Base-by-base conservation (phyloP, 2,329 filamentous ascomycete genomes). In the Chaetomiaceae sp. region DNA sequence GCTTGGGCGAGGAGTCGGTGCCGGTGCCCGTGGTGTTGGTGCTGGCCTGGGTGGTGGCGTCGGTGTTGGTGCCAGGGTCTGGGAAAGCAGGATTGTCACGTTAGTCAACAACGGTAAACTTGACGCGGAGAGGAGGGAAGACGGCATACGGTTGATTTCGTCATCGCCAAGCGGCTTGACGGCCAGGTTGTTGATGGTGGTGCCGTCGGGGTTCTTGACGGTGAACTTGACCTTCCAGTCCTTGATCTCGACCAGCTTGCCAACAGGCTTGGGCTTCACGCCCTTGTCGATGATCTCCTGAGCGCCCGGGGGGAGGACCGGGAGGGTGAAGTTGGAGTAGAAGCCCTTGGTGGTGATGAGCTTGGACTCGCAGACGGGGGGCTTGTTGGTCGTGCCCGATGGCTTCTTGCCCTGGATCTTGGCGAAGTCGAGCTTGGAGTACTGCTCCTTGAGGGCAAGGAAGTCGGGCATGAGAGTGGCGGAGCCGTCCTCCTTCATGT, bases 241-340 rank as follows among this genome's bases (percentile, higher is more conserved):
- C 16, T 69, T 74, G 44, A 89, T 77, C 2, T 71, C 60, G 21
- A 86, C 77, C 47, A 96, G 69, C 70, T 85, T 81, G 60, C 85
- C 86, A 13, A 66, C 70, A 34, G 83, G 82, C 50, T 82, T 78
- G 56, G 79, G 79, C 43, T 69, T 72, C 54, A 95, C 79, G 55
- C 92, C 91, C 43, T 86, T 81, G 58, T 87, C 75, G 65, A 96
- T 92, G 62, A 96, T 75, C 40, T 79, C 75, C 54, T 83, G 74
- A 34, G 83, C 84, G 58, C 83, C 86, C 4, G 78, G 73, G 12
- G 89, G 89, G 5, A 81, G 74, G 3, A 63, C 70, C 42, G 86
- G 91, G 51, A 96, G 73, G 40, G 83, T 85, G 73, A 95, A 97
- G 75, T 89, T 86, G 67, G 73, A 83, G 69, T 78, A 79, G 75